Base-by-base conservation (phyloP, 305 asterid genomes). In the Caryopteris hybrid region DNA sequence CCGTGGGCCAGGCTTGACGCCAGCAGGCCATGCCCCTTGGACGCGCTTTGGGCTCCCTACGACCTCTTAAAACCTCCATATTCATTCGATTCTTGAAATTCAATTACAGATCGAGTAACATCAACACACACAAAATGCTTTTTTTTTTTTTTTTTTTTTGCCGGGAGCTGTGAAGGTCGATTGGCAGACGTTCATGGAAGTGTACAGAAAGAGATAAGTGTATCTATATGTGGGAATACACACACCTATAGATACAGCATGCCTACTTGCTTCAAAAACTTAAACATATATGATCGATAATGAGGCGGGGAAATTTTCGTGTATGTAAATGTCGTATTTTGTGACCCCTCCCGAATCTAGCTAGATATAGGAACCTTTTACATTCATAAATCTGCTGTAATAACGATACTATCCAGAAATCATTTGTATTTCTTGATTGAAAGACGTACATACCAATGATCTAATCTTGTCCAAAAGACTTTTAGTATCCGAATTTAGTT, bases 11-110 rank as follows among this genome's bases (percentile, higher is more conserved):
- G 98, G 63, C 86, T 92, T 0, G 98, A 92, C 23, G 92, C 96
- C 0, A 80, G 77, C 57, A 52, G 96, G 41, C 96, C 98, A 1
- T 92, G 98, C 57, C 96, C 98, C 0, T 73, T 92, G 64, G 98
- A 92, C 73, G 96, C 96, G 17, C 83, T 92, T 0, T 92, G 98
- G 98, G 96, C 95, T n/a, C 98, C 96, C 3, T 92, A 92, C 64
- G 98, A 92, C 83, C 88, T 92, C 6, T 68, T 89, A 12, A 89
- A 88, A 59, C 85, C 91, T 13, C 86, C 92, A 14, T 92, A 79
- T 81, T 78, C 89, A 0, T 83, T 92, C 41, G 96, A 92, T 78
- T 84, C 94, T 75, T 91, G 84, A 86, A 0, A 46, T 9, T 12
- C 22, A 39, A 62, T 38, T 25, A 2, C 31, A 25, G 31, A 25